A percentile compares a stretch with the other conserved stretches of the same genome.
Evolutionary conservation across 2,329 filamentous ascomycete genomes (phyloP).

Genomic region (Fusarium tricinctum): DNA sequence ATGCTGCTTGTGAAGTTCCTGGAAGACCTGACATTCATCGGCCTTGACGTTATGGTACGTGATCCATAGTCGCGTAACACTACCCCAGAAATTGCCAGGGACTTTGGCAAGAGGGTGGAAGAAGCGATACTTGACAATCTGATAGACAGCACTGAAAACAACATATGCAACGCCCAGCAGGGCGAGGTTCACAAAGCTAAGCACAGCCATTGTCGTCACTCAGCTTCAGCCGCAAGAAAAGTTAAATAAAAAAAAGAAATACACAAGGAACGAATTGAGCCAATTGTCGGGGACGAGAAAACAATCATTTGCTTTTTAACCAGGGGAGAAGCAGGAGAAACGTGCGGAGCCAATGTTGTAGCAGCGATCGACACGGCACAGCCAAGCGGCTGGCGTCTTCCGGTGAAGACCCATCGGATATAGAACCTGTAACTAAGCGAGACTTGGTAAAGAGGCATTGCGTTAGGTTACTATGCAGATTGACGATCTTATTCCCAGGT

Average conservation of each 20-base stretch:
- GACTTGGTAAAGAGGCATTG: background rate
- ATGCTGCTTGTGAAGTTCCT: conserved; percentile 36
- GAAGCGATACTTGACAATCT: conserved; percentile 37
- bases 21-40: conserved; percentile 33
- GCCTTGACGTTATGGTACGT: conserved; percentile 43
- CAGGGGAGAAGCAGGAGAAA: background rate
- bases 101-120: conserved; percentile 38
- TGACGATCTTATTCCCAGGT: conserved; percentile 19
- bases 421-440: background rate
- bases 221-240: background rate
- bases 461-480: background rate
- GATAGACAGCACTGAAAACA: conserved; percentile 15
- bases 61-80: conserved; percentile 42
- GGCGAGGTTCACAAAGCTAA: conserved; percentile 21
- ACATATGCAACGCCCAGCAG: conserved; percentile 26
- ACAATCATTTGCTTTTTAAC: conserved; percentile 11
- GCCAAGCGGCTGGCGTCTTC: background rate
- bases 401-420: background rate
- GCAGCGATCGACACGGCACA: background rate
- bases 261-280: conserved; percentile 3
- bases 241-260: background rate
- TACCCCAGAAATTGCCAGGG: conserved; percentile 41
- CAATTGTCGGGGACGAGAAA: conserved; percentile 18
- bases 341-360: background rate
- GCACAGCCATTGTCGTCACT: conserved; percentile 20